Evolutionary conservation across 2,329 filamentous ascomycete genomes (phyloP).

Genomic region (Bipolaris victoriae): DNA sequence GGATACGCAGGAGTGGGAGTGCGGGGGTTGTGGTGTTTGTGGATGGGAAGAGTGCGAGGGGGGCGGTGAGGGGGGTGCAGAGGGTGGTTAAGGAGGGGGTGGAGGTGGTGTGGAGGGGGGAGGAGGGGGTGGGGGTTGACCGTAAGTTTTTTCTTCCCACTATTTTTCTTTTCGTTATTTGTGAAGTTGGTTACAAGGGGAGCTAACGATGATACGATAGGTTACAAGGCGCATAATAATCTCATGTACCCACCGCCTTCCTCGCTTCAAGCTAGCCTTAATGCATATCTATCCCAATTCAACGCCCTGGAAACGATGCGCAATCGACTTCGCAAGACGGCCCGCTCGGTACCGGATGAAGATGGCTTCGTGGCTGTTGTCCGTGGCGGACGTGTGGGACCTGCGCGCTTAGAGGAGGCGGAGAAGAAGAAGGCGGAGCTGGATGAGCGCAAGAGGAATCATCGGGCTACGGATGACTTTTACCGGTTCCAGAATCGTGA

Average conservation of each 20-base stretch:
- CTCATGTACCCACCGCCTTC: conserved; percentile 72
- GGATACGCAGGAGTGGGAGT: conserved; percentile 73
- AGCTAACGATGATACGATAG: conserved; percentile 32
- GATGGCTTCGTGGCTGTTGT: conserved; percentile 96
- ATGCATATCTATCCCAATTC: conserved; percentile 87
- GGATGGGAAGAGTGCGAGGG: conserved; percentile 77
- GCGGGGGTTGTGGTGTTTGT: conserved; percentile 84
- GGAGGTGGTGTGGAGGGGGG: conserved; percentile 71
- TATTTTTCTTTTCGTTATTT: too few species aligned
- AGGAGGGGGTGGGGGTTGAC: conserved; percentile 55
- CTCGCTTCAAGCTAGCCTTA: conserved; percentile 73
- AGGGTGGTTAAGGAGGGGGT: conserved; percentile 62
- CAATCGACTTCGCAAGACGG: conserved; percentile 64
- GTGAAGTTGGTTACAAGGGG: too few species aligned
- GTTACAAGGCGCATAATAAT: conserved; percentile 68
- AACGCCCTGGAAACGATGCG: conserved; percentile 69
- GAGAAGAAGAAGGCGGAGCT: conserved; percentile 63
- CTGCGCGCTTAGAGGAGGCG: conserved; percentile 72
- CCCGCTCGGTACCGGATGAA: conserved; percentile 83
- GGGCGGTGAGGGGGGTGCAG: conserved; percentile 77
- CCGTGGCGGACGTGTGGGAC: conserved; percentile 72
- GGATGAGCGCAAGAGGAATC: conserved; percentile 62
- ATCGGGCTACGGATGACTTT: conserved; percentile 68
- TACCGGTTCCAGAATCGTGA: conserved; percentile 85
- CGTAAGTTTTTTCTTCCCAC: conserved; percentile 48